Base-by-base conservation (phyloP, 345 rosid species). In the Bruguiera parviflora region DNA sequence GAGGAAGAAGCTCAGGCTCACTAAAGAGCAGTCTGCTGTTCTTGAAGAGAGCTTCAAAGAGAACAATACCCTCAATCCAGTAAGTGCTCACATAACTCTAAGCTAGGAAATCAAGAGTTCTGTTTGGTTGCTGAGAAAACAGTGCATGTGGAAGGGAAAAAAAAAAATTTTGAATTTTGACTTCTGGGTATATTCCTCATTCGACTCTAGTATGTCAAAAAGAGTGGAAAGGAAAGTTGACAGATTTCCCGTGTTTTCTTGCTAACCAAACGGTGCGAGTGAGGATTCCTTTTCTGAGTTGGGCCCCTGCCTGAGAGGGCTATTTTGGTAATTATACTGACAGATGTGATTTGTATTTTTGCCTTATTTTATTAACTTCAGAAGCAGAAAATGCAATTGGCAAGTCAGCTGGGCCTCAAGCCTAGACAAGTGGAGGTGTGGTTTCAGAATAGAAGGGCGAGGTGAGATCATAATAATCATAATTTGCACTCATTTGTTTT, bases 11-110 rank as follows among this genome's bases (percentile, higher is more conserved):
- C 96, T 96, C 56, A 82, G 99, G 74, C 82, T 96, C 11, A 88
- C 99, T 6, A 92, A 89, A 84, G 98, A 90, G 68, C 99, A 96
- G 83, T 87, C 99, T 55, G 93, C 95, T 61, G 79, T 90, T 76
- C 92, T 96, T 6, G 99, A 96, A 77, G 99, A 92, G 58, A 96
- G 89, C 82, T 96, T 96, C 70, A 92, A 89, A 66, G 97, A 96
- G 37, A 90, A 96, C 75, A 90, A 76, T 78, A 96, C 99, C 73
- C 99, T 96, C 64, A 96, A 92, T 68, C 99, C 97, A 2, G 98
- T 94, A 84, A 79, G 86, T 83, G 8, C 77, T 75, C 87, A 18
- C 2, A 24, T 6, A 6, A 0, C n/a, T 21, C 39, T 25, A 16
- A 6, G 28, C 28, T 8, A 21, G 16, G 10, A 56, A 56, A 56